Evolutionary conservation across 805 yeast species (phyloP), one percentile per base, ranked within the genome.

Genomic region (Ascoidea tarda): DNA sequence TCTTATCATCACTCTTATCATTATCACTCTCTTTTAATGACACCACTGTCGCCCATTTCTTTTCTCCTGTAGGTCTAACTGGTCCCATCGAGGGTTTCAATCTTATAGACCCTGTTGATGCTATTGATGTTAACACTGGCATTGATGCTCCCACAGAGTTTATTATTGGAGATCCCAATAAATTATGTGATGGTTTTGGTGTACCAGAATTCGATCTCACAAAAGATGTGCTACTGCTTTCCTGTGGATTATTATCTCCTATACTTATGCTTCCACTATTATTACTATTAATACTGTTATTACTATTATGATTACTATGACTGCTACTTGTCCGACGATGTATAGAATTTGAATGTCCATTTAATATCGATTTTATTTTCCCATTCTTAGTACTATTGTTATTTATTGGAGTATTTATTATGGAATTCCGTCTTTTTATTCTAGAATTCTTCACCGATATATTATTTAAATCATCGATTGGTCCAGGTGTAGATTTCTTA

Each of bases 41-140:
- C 5, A 79, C 81, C 5, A 80, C 80, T 2, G 74, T 71, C 1
- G 82, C 71, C 81, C 81, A 77, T 59, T 76, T 76, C 53, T 75
- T 62, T 48, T 75, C 78, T 12, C 79, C 78, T 5, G 71, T 73
- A 1, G 81, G 80, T 58, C 74, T 76, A 2, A 72, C 63, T 1
- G 82, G 81, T 1, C 78, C 66, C 1, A 76, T 66, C 2, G 81
- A 81, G 1, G 82, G 82, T 60, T 76, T 77, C 49, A 77, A 55
- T 46, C 32, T 52, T 8, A 51, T 54, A 12, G 57, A 51, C 6
- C 33, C n/a, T 6, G 57, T 49, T 8, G 57, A 53, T 48, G 33
- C 33, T 32, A 14, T 38, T 4, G 44, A 38, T 38, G 14, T 38
- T 21, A 21, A 3, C 28, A 21, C 28, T 21, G 28, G 28, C 28